Evolutionary conservation across 202 grass and related monocot species (phyloP).

Genomic region (Schoenoplectus triqueter): DNA sequence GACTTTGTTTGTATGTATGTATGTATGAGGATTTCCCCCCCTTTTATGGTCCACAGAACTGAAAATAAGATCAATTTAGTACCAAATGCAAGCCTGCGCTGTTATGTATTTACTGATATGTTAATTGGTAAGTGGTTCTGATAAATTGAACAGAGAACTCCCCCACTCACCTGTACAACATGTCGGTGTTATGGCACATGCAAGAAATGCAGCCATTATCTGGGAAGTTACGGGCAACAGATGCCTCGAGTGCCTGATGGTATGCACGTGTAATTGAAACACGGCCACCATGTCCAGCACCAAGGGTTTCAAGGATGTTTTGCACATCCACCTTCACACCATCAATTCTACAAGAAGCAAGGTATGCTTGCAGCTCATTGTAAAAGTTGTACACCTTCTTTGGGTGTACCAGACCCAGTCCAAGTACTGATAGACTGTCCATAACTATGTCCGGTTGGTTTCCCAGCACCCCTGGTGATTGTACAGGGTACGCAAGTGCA

Average conservation of each 20-base stretch:
- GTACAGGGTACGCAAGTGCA: slow-evolving; percentile 58
- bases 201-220: slow-evolving; percentile 84
- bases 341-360: slow-evolving; percentile 62
- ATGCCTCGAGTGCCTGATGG: slow-evolving; percentile 72
- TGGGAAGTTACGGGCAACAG: slow-evolving; percentile 57
- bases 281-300: slow-evolving; percentile 65
- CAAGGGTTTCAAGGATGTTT: slow-evolving; percentile 83
- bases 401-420: slow-evolving; percentile 75
- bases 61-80: background rate
- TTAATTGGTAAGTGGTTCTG: background rate
- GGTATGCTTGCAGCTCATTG: slow-evolving; percentile 71
- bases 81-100: background rate
- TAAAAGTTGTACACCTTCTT: slow-evolving; percentile 57
- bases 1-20: background rate
- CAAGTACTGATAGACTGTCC: slow-evolving; percentile 71
- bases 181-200: slow-evolving; percentile 94
- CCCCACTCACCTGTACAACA: slow-evolving; percentile 55
- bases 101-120: background rate
- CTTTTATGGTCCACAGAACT: background rate
- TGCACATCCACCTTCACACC: slow-evolving; percentile 94
- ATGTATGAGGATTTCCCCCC: background rate
- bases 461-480: slow-evolving; percentile 64
- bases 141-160: background rate
- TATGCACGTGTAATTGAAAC: slow-evolving; percentile 58
- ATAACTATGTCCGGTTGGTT: slow-evolving; percentile 85